Evolutionary conservation across 2,329 filamentous ascomycete genomes (phyloP).

Genomic region (Pleoardoris graminearum): DNA sequence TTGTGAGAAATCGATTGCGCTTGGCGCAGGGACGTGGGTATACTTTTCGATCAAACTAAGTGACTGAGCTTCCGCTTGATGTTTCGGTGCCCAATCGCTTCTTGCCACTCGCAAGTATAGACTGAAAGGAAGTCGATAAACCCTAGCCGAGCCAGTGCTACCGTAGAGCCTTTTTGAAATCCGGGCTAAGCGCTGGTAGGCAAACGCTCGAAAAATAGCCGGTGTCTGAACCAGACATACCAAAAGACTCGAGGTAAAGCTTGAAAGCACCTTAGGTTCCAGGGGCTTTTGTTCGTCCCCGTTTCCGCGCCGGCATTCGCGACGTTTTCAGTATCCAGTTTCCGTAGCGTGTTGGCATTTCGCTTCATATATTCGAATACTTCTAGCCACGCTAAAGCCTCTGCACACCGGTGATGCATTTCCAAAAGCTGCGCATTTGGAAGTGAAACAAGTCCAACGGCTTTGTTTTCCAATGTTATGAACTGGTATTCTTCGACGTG

Average conservation of each 20-base stretch:
- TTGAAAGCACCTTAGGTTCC: constrained; percentile 4
- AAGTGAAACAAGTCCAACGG: constrained; percentile 10
- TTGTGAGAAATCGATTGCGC: constrained; percentile 14
- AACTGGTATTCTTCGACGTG: constrained; percentile 6
- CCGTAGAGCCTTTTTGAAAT: constrained; percentile 14
- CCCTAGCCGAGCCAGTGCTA: constrained; percentile 17
- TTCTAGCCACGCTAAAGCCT: constrained; percentile 18
- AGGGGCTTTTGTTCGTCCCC: constrained; percentile 2
- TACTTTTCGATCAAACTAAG: constrained; percentile 16
- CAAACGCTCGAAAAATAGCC: constrained; percentile 15
- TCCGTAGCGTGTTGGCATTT: neutral
- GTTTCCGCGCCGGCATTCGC: neutral
- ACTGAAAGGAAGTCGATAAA: constrained; percentile 21
- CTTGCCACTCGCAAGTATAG: constrained; percentile 18
- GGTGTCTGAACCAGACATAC: constrained; percentile 13
- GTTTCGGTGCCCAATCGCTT: constrained; percentile 18
- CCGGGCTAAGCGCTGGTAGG: constrained; percentile 15
- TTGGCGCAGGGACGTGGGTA: constrained; percentile 17
- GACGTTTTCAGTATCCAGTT: neutral
- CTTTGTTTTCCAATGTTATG: constrained; percentile 13
- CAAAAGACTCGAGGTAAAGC: constrained; percentile 7
- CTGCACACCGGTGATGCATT: constrained; percentile 13
- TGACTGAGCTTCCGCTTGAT: constrained; percentile 18
- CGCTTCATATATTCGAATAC: constrained; percentile 17
- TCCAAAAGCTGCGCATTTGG: constrained; percentile 17